A percentile compares a stretch with the other conserved stretches of the same genome.
Evolutionary conservation across 495 filamentous ascomycete genomes (phyloP).

Genomic region (Aspergillus nanangensis): DNA sequence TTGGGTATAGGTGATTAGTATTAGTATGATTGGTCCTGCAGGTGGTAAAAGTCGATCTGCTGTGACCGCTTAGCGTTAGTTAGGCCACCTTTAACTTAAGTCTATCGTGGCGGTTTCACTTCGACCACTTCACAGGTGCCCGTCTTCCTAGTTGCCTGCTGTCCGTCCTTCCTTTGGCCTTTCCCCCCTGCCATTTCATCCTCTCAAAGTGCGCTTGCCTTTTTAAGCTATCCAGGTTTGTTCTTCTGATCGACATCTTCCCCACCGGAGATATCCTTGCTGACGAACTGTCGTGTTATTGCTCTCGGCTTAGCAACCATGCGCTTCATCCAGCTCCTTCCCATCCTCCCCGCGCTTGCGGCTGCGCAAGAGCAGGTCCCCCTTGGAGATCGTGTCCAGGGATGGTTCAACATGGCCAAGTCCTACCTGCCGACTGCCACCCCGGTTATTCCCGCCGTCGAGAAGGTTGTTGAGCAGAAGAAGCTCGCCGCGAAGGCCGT

Average conservation of each 20-base stretch:
- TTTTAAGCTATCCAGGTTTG: slow-evolving; percentile 17
- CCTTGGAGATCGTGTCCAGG: slow-evolving; percentile 63
- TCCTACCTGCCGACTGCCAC: slow-evolving; percentile 54
- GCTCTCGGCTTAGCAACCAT: slow-evolving; percentile 38
- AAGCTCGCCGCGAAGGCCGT: slow-evolving; percentile 53
- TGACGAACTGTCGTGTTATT: slow-evolving; percentile 11
- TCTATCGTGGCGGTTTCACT: slow-evolving; percentile 21
- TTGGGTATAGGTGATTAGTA: too few relatives aligned
- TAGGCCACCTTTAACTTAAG: slow-evolving; percentile 1
- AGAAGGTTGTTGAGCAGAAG: slow-evolving; percentile 51
- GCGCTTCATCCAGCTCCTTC: slow-evolving; percentile 61
- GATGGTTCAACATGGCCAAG: slow-evolving; percentile 58
- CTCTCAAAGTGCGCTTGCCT: slow-evolving; percentile 17
- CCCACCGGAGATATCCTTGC: not conserved
- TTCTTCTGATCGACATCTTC: not conserved
- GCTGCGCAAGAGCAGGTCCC: slow-evolving; percentile 70
- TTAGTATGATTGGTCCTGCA: too few relatives aligned
- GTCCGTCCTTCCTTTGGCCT: slow-evolving; percentile 24
- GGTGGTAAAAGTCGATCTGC: too few relatives aligned
- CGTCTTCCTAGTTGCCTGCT: slow-evolving; percentile 21
- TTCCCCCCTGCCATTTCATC: slow-evolving; percentile 7
- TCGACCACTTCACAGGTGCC: slow-evolving; percentile 17
- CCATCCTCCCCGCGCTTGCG: slow-evolving; percentile 67
- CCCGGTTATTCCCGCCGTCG: slow-evolving; percentile 41
- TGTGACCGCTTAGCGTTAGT: slow-evolving; percentile 21